These are phyloP conservation scores for Coccomyxa sp. DNA, from an alignment of 139 green algal species.

Conservation along the genomic window DNA sequence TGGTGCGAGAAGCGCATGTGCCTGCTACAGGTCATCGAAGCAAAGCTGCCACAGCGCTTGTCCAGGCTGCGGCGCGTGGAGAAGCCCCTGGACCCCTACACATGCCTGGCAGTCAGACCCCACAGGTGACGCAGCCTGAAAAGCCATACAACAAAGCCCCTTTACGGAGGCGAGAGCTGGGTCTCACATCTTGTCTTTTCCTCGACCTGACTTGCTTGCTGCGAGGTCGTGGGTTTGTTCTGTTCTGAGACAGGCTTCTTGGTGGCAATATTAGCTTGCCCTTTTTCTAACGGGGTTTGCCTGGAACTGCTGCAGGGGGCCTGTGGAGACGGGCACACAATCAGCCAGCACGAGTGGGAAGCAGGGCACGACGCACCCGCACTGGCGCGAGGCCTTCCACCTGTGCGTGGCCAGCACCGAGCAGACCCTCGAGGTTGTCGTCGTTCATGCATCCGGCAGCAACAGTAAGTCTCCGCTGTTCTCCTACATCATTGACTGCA, in stretches of 20 bases:
- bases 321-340: not conserved
- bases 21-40: not conserved
- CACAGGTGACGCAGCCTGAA: not conserved
- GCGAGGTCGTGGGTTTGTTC: no score
- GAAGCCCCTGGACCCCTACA: not conserved
- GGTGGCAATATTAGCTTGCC: no score
- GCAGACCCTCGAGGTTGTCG: not conserved
- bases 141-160: not conserved
- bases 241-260: no score
- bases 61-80: not conserved
- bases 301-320: not conserved
- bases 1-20: not conserved
- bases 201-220: no score
- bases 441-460: not conserved
- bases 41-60: not conserved
- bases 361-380: conserved; percentile 1
- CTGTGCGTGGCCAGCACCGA: not conserved
- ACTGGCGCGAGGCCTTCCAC: conserved; percentile 1
- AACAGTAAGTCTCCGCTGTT: not conserved
- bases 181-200: no score
- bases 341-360: not conserved
- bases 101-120: not conserved
- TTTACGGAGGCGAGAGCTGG: no score
- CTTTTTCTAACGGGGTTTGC: no score
- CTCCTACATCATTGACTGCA: not conserved